Base-by-base conservation (phyloP, 257 asterid genomes). In the Echites panduratus region DNA sequence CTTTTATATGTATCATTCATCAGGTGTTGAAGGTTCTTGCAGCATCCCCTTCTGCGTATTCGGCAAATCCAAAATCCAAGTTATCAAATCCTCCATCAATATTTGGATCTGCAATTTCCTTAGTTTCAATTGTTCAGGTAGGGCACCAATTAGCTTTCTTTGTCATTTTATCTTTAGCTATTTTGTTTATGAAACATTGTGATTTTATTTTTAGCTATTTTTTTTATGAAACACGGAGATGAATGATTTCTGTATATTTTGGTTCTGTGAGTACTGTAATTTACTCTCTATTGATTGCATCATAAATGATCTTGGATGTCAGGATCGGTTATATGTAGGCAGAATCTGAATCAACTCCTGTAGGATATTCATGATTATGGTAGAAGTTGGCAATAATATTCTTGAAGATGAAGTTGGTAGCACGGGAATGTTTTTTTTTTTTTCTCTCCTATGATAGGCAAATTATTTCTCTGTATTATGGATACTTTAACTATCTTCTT, bases 41-140 rank as follows among this genome's bases (percentile, higher is more conserved):
- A 73, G 91, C 97, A 75, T 93, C 97, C 43, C 84, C 90, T 45
- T 85, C 96, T 38, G 97, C 97, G 6, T 93, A 93, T 79, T 93
- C 96, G 3, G 95, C 93, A 72, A 86, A 87, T 77, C 96, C 90
- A 19, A 89, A 84, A 20, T 79, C 89, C 70, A 85, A 84, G 87
- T 75, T 90, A 73, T 83, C 93, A 70, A 82, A 74, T 76, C 90
- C 98, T 59, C 97, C 98, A 48, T 66, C 86, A 53, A 84, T 90
- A 78, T 71, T 80, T 80, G 98, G 98, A 71, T 81, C 97, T 66
- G 76, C 89, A 7, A 80, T 90, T 80, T 86, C 97, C 35, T 82
- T 93, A 64, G 98, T 93, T 78, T 93, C 96, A 71, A 85, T 85
- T 45, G 93, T 90, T 66, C 98, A 93, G 95, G 98, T 90, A 76